Base-by-base conservation (phyloP, 192 early-diverging fungal species). In the Backusella morwellensis region DNA sequence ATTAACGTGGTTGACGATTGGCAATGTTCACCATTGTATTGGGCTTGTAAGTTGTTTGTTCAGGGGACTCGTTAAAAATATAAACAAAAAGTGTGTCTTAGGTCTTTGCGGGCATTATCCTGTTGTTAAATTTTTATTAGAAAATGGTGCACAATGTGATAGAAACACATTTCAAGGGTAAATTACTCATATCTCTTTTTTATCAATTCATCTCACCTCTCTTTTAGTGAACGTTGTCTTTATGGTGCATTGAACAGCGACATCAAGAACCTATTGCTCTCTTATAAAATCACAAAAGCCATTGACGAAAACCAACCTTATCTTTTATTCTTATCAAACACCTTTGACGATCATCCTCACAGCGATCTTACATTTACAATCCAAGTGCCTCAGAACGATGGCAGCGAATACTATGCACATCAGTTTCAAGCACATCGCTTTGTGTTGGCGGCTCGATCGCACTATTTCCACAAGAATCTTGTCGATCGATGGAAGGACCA, bases 81-180 rank as follows among this genome's bases (percentile, higher is more conserved):
- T 35, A 14, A 21, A 40, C 21, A 11, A 32, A 29, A 36, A 42
- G n/a, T 47, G 56, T 11, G 42, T 23, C 66, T 17, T 44, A 69
- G 75, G 86, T 66, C 77, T 89, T 26, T 87, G 86, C 74, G 86
- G 86, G 0, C 79, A 86, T 68, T 76, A 73, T 50, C 75, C 75
- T 26, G 77, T 89, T 41, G 83, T 81, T 4, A 63, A 66, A 47
- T 89, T 77, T 74, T 80, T 89, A 34, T 72, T 89, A 17, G 73
- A 79, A 5, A 80, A 77, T 73, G 88, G 88, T 1, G 87, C 87
- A 23, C 35, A 78, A 19, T 89, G 84, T 78, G 87, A 89, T 38
- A 80, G 83, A 38, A 79, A 79, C 42, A 89, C 86, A 3, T 89
- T 89, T 74, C 84, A 89, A 80, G 88, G 88, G 80, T 81, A 77